Conservation (phyloP, 1,139 yeast genomes). For the Yamadazyma triangularis region DNA sequence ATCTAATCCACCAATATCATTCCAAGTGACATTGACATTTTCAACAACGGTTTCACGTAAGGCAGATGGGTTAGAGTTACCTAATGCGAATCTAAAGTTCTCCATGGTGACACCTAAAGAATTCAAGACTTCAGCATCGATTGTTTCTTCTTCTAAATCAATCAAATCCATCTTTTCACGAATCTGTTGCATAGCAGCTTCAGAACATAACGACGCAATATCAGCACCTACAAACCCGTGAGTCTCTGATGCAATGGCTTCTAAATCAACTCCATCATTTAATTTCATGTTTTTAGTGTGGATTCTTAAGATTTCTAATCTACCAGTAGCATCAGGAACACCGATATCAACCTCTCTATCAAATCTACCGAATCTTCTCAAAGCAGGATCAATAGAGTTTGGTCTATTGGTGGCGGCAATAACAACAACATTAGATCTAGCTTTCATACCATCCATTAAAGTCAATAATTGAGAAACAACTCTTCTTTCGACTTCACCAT, state of each 20-base stretch:
- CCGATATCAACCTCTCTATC: slow-evolving; percentile 99
- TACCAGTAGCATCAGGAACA: slow-evolving; percentile 98
- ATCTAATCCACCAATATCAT: slow-evolving; percentile 94
- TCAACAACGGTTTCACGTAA: slow-evolving; percentile 99
- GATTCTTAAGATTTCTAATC: slow-evolving; percentile 86
- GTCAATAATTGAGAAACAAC: slow-evolving; percentile 96
- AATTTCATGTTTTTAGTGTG: slow-evolving; percentile 96
- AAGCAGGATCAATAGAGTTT: slow-evolving; percentile 96
- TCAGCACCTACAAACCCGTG: slow-evolving; percentile 98
- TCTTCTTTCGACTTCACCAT: slow-evolving; percentile 96
- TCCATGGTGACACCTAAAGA: slow-evolving; percentile 98
- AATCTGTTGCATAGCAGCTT: slow-evolving; percentile 92
- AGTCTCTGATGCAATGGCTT: slow-evolving; percentile 71
- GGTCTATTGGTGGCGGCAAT: slow-evolving; percentile 92
- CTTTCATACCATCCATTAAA: slow-evolving; percentile 99
- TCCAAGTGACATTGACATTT: slow-evolving; percentile 98
- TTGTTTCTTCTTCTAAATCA: slow-evolving; percentile 95
- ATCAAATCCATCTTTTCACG: slow-evolving; percentile 99
- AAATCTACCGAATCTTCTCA: slow-evolving; percentile 97
- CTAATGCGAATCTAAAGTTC: slow-evolving; percentile 95
- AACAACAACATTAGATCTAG: slow-evolving; percentile 93
- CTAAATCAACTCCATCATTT: slow-evolving; percentile 91
- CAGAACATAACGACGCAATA: slow-evolving; percentile 83
- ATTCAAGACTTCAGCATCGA: slow-evolving; percentile 95
- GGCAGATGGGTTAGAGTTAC: slow-evolving; percentile 98